Base-by-base conservation (phyloP, 192 early-diverging fungal species). In the Coemansia sp. region DNA sequence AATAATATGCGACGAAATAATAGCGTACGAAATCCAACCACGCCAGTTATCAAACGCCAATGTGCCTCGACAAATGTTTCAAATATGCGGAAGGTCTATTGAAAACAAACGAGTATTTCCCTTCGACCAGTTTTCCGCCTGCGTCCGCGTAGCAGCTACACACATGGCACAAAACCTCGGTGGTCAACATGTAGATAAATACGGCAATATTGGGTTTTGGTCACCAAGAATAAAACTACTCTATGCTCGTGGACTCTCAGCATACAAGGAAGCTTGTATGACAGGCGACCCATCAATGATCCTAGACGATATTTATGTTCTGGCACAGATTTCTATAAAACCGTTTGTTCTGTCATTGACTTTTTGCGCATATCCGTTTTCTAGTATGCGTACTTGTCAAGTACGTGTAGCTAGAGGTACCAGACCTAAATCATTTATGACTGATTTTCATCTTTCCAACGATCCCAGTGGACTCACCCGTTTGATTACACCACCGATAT, bases 11-110 rank as follows among this genome's bases (percentile, higher is more conserved):
- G 58, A 76, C 62, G 56, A 61, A 6, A 66, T 71, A 59, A 61
- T 76, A 17, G 75, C 75, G 7, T 68, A 76, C 55, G 75, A 76
- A 56, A 76, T 76, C 67, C 75, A 71, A 61, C 52, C 48, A 54
- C 75, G 45, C 14, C 45, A 48, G 14, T 12, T 39, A 59, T 65
- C 65, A 12, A 71, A 69, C 38, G 18, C 22, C 11, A 67, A 64
- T 70, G 43, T 62, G 34, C 67, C 67, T 20, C 66, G 72, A 5
- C 75, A 76, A 33, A 53, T 76, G 22, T 76, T 57, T 58, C 75
- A 76, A 51, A 48, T 76, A 32, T 71, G 70, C 32, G 75, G 59
- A 4, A 65, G 75, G 22, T 71, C 75, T 3, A 65, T 72, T 37
- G 69, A 71, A 18, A 58, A 51, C 69, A 76, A 71, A 35, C 17